Conservation (phyloP, 2,329 filamentous ascomycete species). For the Didymosphaeria variabile region DNA sequence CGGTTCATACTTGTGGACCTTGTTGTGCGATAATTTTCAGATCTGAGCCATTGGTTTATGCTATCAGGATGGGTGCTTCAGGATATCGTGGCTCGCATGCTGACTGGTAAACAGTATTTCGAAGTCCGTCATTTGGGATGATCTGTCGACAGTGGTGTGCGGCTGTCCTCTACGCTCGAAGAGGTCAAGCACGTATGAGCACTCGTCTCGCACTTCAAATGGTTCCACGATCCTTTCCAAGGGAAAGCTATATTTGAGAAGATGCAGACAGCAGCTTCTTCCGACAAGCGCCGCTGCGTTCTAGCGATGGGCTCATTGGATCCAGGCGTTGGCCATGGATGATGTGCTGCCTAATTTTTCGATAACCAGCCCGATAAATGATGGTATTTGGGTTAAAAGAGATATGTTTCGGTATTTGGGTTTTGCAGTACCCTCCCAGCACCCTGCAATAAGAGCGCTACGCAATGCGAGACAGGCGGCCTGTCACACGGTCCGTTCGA, state of each 20-base stretch:
- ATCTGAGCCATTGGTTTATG: background rate
- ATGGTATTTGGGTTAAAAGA: background rate
- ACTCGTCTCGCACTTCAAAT: too few relatives aligned
- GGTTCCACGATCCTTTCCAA: too few relatives aligned
- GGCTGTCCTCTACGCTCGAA: too few relatives aligned
- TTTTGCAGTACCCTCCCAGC: background rate
- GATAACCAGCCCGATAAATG: background rate
- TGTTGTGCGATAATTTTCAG: conserved; percentile 2
- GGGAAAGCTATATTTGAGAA: too few relatives aligned
- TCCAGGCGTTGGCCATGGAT: too few relatives aligned
- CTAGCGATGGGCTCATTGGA: too few relatives aligned
- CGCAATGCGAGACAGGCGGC: too few relatives aligned
- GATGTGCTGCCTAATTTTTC: background rate
- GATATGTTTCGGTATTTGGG: background rate
- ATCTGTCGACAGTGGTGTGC: background rate
- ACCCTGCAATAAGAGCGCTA: background rate
- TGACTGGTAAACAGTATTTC: background rate
- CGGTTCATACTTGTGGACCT: background rate
- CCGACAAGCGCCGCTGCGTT: too few relatives aligned
- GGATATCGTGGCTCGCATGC: background rate
- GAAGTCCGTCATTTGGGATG: background rate
- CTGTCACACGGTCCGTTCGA: too few relatives aligned
- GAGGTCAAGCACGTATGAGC: too few relatives aligned
- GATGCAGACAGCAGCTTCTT: too few relatives aligned
- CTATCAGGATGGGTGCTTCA: background rate